Conservation (phyloP, 1,139 yeast genomes). For the Candida sanyaensis region DNA sequence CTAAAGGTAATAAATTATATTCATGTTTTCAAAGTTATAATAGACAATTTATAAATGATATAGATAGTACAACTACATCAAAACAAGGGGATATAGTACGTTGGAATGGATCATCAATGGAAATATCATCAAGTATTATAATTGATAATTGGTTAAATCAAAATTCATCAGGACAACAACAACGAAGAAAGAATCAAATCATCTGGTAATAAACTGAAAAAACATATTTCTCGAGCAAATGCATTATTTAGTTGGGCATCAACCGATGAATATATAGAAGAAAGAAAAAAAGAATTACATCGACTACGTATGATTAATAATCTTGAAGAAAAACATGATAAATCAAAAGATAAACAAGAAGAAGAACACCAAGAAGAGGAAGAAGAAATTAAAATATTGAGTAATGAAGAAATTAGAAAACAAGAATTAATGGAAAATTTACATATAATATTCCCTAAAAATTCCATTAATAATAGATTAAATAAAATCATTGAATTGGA, state of each 20-base stretch:
- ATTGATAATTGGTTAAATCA: constrained; percentile 29
- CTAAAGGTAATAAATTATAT: constrained; percentile 33
- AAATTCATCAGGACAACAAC: constrained; percentile 1
- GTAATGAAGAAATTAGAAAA: constrained; percentile 9
- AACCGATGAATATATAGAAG: constrained; percentile 39
- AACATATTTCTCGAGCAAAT: constrained; percentile 21
- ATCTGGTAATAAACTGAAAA: constrained; percentile 9
- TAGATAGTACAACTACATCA: constrained; percentile 9
- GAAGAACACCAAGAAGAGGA: too few species aligned
- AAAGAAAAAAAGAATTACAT: constrained; percentile 30
- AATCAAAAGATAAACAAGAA: too few species aligned
- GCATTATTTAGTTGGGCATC: constrained; percentile 49
- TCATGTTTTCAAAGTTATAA: constrained; percentile 36
- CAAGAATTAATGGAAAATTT: constrained; percentile 6
- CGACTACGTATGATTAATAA: constrained; percentile 7
- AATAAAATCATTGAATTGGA: constrained; percentile 36
- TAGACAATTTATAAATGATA: constrained; percentile 32
- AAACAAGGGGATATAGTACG: constrained; percentile 24
- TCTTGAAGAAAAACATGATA: constrained; percentile 4
- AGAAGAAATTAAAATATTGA: constrained; percentile 1
- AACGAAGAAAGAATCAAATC: constrained; percentile 3
- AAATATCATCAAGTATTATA: constrained; percentile 27
- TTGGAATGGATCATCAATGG: constrained; percentile 36
- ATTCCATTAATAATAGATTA: constrained; percentile 26
- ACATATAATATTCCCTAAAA: constrained; percentile 18